These are phyloP conservation scores for Naegleria gruberi DNA, from an alignment of 208 protist species.

Conservation along the genomic window DNA sequence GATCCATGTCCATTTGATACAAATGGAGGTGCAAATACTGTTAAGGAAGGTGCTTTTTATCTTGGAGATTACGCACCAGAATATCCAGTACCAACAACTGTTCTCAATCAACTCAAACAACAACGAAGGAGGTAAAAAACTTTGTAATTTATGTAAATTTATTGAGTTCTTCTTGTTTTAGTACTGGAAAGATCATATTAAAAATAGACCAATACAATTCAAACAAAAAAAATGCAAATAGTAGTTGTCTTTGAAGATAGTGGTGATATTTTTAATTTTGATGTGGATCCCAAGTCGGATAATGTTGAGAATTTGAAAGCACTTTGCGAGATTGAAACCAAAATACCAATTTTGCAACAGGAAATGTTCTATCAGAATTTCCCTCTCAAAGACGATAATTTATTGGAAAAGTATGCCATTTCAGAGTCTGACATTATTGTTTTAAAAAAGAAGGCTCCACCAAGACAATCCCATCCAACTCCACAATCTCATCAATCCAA, in stretches of 20 bases:
- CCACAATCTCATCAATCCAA: too few relatives aligned
- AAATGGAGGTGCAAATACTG: neutral
- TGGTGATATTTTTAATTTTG: neutral
- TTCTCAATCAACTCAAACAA: neutral
- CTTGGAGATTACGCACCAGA: neutral
- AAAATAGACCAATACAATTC: neutral
- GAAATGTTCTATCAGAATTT: neutral
- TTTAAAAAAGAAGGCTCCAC: neutral
- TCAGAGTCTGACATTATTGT: neutral
- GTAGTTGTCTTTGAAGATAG: neutral
- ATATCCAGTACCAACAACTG: neutral
- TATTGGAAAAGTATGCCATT: neutral
- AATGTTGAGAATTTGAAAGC: conserved; percentile 18
- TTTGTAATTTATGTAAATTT: neutral
- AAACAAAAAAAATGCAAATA: neutral
- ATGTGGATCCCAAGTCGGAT: neutral
- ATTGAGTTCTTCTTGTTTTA: neutral
- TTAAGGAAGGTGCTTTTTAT: neutral
- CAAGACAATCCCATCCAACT: neutral
- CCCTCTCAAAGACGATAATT: neutral
- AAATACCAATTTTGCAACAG: neutral
- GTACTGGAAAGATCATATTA: too few relatives aligned
- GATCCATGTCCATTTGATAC: neutral
- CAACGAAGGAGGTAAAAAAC: neutral
- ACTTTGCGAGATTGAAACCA: neutral